Conservation (phyloP, 805 yeast species). For the Cyberlindnera veronae region DNA sequence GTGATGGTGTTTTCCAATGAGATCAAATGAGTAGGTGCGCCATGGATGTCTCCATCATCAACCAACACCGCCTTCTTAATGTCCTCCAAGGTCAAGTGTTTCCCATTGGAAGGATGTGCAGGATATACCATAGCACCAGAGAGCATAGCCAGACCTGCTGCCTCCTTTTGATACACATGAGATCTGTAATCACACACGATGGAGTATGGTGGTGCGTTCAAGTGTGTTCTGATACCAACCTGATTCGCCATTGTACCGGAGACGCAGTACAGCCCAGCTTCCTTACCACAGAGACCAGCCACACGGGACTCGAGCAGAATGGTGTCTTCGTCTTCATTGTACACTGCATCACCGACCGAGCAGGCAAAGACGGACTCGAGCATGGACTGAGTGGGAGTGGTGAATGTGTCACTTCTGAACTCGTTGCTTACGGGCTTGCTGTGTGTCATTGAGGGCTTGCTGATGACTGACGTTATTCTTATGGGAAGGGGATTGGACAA, state of each 20-base stretch:
- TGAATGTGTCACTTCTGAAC: slow-evolving; percentile 81
- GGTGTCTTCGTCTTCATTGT: slow-evolving; percentile 77
- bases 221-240: slow-evolving; percentile 74
- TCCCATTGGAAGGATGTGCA: slow-evolving; percentile 70
- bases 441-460: neutral
- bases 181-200: slow-evolving; percentile 80
- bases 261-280: slow-evolving; percentile 77
- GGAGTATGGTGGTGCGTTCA: slow-evolving; percentile 80
- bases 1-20: slow-evolving; percentile 84
- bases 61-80: slow-evolving; percentile 54
- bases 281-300: slow-evolving; percentile 70
- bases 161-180: slow-evolving; percentile 79
- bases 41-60: slow-evolving; percentile 79
- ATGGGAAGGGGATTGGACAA: no score
- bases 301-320: slow-evolving; percentile 59
- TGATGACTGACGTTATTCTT: neutral
- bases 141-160: slow-evolving; percentile 84
- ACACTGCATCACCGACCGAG: slow-evolving; percentile 82
- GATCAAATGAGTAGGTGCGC: slow-evolving; percentile 80
- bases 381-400: slow-evolving; percentile 81
- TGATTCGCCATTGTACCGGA: slow-evolving; percentile 93
- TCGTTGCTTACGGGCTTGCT: slow-evolving; percentile 34
- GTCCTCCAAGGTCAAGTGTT: slow-evolving; percentile 75
- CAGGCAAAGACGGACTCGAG: slow-evolving; percentile 54
- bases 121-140: slow-evolving; percentile 94